Evolutionary conservation across 169 alveolate genomes (phyloP).

Genomic region (Condylostoma magnum): DNA sequence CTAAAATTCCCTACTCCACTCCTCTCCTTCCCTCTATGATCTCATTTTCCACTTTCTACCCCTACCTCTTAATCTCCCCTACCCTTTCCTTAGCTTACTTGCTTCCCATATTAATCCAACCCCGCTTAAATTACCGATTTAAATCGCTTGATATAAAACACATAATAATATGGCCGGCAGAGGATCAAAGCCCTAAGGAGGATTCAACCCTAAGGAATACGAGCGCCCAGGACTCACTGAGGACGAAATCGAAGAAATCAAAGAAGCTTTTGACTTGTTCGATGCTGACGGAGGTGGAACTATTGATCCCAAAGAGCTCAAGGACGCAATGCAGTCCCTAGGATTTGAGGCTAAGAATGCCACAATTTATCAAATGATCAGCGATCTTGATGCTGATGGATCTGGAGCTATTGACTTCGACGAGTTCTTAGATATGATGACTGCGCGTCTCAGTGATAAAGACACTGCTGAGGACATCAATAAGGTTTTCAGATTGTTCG

Average conservation of each 20-base stretch:
- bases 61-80: too few species aligned
- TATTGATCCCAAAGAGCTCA: conserved; percentile 81
- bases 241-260: conserved; percentile 80
- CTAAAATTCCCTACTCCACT: too few species aligned
- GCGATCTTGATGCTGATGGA: conserved; percentile 77
- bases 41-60: too few species aligned
- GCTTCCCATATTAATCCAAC: too few species aligned
- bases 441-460: conserved; percentile 59
- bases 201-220: conserved; percentile 44
- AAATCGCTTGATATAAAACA: background rate
- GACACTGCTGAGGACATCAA: conserved; percentile 82
- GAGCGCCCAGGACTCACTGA: conserved; percentile 80
- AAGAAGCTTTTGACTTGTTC: conserved; percentile 81
- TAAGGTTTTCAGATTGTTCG: conserved; percentile 71
- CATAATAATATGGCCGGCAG: conserved; percentile 11
- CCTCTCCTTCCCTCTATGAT: too few species aligned
- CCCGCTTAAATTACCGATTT: too few species aligned
- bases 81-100: too few species aligned
- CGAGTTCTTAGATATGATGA: conserved; percentile 79
- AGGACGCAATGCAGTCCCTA: conserved; percentile 79
- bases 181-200: background rate
- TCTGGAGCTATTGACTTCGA: conserved; percentile 71
- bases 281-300: conserved; percentile 84
- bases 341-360: conserved; percentile 83
- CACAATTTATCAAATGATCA: conserved; percentile 78